Evolutionary conservation across 2,329 filamentous ascomycete species (phyloP), one percentile per base, ranked within the genome.

Genomic region (Hypoxylon sp.): DNA sequence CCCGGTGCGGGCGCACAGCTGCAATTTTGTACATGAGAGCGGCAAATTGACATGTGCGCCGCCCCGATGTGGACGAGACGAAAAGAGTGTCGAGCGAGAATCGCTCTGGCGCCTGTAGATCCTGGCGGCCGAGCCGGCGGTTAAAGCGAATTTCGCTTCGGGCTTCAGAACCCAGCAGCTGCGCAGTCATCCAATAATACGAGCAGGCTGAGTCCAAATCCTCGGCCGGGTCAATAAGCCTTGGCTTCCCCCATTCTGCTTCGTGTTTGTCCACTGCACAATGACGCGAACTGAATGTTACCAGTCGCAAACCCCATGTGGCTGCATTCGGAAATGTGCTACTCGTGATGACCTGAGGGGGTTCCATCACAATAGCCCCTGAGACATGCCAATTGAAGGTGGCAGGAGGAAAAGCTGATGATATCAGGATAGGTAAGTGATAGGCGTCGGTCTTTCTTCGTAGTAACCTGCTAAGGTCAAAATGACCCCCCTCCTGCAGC

Each of bases 91-190:
- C 24, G 52, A 60, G 67, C 61, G 64, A 68, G 56, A 30, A 33
- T 63, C 65, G 64, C 64, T 68, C 33, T 30, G 32, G 18, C 16
- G 20, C 30, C 36, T 62, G 59, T 55, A 62, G 60, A 69, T 67
- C 61, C 28, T 33, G 18, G 40, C 28, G 33, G 59, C 66, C 53
- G 40, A 67, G 53, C 64, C 61, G 60, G 57, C 40, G 59, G 1
- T 12, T 8, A 36, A 40, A 67, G 65, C 65, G 65, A 70, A 53
- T 36, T 51, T 65, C 68, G 68, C 68, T 64, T 63, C 40, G 30
- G 46, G 18, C 65, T 28, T 51, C 28, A 16, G 44, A 20, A 45
- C 52, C 26, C 8, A 32, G 22, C 26, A 12, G 16, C 22, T 16
- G 8, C 30, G 52, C 36, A 51, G 20, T 30, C 55, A 4, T 32